Evolutionary conservation across 2,329 filamentous ascomycete species (phyloP), one percentile per base, ranked within the genome.

Genomic region (Passalora sequoiae): DNA sequence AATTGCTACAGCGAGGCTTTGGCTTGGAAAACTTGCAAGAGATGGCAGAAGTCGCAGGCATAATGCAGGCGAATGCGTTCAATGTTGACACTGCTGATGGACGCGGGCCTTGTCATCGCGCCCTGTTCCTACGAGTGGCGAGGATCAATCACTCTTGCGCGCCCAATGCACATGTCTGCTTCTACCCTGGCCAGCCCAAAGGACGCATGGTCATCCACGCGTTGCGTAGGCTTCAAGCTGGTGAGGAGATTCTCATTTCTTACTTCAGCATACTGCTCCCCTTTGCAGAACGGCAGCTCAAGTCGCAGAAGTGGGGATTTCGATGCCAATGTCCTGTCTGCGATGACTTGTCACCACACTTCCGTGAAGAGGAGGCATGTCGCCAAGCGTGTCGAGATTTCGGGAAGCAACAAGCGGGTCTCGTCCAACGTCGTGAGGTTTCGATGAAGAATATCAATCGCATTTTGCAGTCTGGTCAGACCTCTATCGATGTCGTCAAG

Each of bases 11-110:
- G 32, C 49, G 53, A 19, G 49, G 51, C 3, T 47, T 51, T 24
- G 40, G 30, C 21, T 12, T 27, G 3, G 41, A 40, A 7, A 33
- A 37, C 12, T 24, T 47, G 7, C 21, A 46, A 2, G 40, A 52
- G 30, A 47, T 51, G 45, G 46, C 51, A 21, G 33, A 43, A 10
- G 53, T 56, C 4, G 53, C 45, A n/a, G 30, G 40, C 10, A 49
- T 56, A 19, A 56, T 56, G 54, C 54, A 54, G 35, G 54, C 46
- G 22, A 56, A 56, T 37, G 54, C 54, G 7, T 56, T 56, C 44
- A 56, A 51, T 22, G 49, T 56, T 27, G 54, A 56, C 33, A 8
- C 51, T 5, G 40, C 38, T 5, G 47, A 52, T 38, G 47, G 47
- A 6, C 21, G 33, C 10, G 54, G 54, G 8, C 30, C 40, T 2